phyloP scores from a whole-genome alignment of 192 early-diverging fungal genomes.

The Backusella westeae region DNA sequence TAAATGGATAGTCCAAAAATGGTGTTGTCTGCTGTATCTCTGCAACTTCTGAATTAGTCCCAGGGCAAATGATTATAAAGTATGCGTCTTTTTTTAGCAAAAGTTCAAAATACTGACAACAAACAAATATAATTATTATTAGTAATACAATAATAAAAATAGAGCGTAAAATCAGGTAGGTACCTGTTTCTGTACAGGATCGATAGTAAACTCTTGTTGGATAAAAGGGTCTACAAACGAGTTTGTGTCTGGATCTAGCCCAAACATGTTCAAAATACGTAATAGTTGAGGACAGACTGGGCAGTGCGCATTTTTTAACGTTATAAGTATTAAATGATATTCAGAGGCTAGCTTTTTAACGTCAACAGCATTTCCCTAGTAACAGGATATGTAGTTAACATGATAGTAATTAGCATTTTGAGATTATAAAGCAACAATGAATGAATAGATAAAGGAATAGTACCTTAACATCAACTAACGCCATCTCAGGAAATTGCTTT shows the following conservation, averaged over 20 bases:
- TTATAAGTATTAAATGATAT: slow-evolving; percentile 33
- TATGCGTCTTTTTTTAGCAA: slow-evolving; percentile 35
- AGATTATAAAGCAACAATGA: background rate
- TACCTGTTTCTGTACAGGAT: slow-evolving; percentile 27
- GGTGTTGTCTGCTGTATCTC: slow-evolving; percentile 17
- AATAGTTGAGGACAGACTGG: slow-evolving; percentile 32
- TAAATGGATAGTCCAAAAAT: slow-evolving; percentile 34
- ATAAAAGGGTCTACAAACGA: slow-evolving; percentile 33
- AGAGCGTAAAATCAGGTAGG: background rate
- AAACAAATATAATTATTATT: slow-evolving; percentile 4
- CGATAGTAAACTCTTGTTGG: slow-evolving; percentile 11
- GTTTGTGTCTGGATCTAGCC: slow-evolving; percentile 11
- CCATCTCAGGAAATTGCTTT: slow-evolving; percentile 16
- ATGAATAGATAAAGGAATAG: background rate
- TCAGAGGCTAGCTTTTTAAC: slow-evolving; percentile 17
- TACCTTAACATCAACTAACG: slow-evolving; percentile 30
- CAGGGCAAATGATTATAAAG: slow-evolving; percentile 37
- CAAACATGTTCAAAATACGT: slow-evolving; percentile 32
- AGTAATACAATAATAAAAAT: slow-evolving; percentile 9
- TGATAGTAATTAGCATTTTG: background rate
- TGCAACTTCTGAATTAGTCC: slow-evolving; percentile 9
- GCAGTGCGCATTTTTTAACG: slow-evolving; percentile 23
- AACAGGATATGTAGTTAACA: background rate
- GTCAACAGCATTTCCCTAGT: slow-evolving; percentile 27
- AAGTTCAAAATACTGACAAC: slow-evolving; percentile 24